Percentiles rank a stretch among this genome's conserved stretches.
Conservation (phyloP, 1,284 basidiomycete genomes). For the Amylostereum chailletii region DNA sequence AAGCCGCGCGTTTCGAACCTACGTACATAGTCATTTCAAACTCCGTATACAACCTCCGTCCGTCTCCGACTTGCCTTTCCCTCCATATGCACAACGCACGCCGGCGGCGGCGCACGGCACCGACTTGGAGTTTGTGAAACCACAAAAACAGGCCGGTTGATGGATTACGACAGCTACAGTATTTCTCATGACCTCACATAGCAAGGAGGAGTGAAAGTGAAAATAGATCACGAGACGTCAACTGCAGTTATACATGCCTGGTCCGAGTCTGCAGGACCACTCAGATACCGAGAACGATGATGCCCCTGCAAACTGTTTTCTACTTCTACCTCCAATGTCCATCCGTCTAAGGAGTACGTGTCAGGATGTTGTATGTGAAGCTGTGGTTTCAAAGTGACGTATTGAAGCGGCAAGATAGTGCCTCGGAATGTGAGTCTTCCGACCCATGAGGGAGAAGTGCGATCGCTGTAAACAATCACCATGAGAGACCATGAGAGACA, state of each 20-base stretch:
- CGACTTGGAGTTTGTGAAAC: too few species aligned
- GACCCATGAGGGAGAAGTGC: constrained; percentile 42
- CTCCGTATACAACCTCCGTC: too few species aligned
- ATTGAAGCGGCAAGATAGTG: constrained; percentile 39
- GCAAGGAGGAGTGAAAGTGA: not conserved
- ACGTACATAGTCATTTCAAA: too few species aligned
- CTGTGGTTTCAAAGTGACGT: constrained; percentile 33
- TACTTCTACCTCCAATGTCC: constrained; percentile 39
- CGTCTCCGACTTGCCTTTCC: too few species aligned
- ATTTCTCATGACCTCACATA: too few species aligned
- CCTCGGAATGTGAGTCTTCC: constrained; percentile 57
- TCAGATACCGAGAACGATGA: constrained; percentile 35
- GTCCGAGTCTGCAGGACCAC: constrained; percentile 32
- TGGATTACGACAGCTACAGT: too few species aligned
- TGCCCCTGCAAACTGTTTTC: too few species aligned
- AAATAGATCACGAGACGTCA: constrained; percentile 12
- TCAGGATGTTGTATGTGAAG: constrained; percentile 58
- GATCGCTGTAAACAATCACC: constrained; percentile 21
- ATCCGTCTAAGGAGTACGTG: constrained; percentile 52
- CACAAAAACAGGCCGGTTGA: too few species aligned
- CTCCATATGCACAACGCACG: too few species aligned
- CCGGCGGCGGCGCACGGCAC: too few species aligned
- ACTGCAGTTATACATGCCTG: constrained; percentile 36
- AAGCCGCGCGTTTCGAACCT: too few species aligned
- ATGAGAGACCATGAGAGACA: not conserved